phyloP scores from a whole-genome alignment of 140 eudicot species.

The Senecio squalidus region DNA sequence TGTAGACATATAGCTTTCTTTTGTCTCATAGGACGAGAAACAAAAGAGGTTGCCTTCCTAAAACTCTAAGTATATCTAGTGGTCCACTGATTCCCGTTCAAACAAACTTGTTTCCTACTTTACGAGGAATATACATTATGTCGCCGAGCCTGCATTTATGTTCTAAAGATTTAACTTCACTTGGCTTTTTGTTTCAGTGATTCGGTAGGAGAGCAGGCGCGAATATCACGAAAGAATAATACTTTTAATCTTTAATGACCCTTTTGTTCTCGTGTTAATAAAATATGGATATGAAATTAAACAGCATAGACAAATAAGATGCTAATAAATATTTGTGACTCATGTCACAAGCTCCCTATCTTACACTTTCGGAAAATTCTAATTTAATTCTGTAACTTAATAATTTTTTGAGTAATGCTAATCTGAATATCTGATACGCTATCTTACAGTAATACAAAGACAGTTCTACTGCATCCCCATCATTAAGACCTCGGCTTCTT shows the following conservation, averaged over 20 bases:
- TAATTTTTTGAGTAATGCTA: too few relatives aligned
- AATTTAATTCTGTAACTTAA: neutral
- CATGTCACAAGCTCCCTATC: conserved; percentile 1
- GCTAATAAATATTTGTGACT: neutral
- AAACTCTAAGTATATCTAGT: conserved; percentile 33
- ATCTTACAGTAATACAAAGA: conserved; percentile 4
- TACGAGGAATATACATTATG: conserved; percentile 23
- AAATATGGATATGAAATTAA: neutral
- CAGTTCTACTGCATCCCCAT: conserved; percentile 1
- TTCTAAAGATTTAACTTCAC: conserved; percentile 17
- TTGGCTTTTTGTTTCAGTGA: conserved; percentile 4
- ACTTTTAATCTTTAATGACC: neutral
- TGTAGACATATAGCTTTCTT: conserved; percentile 23
- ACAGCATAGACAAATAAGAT: conserved; percentile 7
- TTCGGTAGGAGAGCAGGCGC: too few relatives aligned
- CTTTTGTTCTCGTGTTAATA: neutral
- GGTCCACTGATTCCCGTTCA: conserved; percentile 34
- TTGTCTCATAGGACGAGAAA: conserved; percentile 30
- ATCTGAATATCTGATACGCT: too few relatives aligned
- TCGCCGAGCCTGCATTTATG: conserved; percentile 13
- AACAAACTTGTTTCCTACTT: conserved; percentile 19
- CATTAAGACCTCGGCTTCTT: conserved; percentile 44
- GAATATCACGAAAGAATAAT: neutral
- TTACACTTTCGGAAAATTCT: conserved; percentile 2
- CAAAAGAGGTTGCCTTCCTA: conserved; percentile 38